These are phyloP conservation scores for Croton laevigatus DNA, from an alignment of 441 rosid species.

Conservation along the genomic window DNA sequence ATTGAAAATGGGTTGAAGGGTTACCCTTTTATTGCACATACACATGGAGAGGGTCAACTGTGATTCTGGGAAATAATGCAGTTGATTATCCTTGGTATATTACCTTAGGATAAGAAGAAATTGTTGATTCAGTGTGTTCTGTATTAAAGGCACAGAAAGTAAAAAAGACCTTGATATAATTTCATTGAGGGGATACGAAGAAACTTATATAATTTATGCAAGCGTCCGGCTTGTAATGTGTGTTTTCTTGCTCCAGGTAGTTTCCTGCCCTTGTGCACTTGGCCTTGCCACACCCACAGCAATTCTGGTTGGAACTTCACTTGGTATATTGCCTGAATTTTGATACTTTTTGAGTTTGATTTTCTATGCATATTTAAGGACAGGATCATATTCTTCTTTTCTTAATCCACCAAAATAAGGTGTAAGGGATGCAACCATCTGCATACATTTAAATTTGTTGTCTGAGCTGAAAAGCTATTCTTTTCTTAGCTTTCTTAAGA, in stretches of 20 bases:
- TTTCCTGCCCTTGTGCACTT: constrained; percentile 93
- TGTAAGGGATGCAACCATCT: neutral
- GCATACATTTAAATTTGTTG: neutral
- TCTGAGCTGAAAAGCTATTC: neutral
- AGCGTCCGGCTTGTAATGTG: constrained; percentile 13
- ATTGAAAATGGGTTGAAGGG: neutral
- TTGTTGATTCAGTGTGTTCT: neutral
- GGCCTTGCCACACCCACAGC: constrained; percentile 99
- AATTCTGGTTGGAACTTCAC: constrained; percentile 94
- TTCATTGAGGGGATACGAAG: neutral
- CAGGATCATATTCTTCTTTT: neutral
- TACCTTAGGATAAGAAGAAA: too few relatives aligned
- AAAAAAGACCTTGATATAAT: neutral
- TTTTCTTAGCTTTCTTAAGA: neutral
- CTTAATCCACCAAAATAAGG: neutral
- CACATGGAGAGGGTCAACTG: neutral
- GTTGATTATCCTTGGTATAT: neutral
- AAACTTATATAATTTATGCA: constrained; percentile 4
- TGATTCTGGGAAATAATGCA: neutral
- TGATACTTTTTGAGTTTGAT: constrained; percentile 20
- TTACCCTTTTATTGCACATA: neutral
- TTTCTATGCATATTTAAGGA: neutral
- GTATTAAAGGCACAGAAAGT: neutral
- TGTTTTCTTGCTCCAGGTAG: constrained; percentile 55
- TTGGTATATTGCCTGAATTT: constrained; percentile 49